Base-by-base conservation (phyloP, 2,329 filamentous ascomycete species). In the Neonectria magnoliae region DNA sequence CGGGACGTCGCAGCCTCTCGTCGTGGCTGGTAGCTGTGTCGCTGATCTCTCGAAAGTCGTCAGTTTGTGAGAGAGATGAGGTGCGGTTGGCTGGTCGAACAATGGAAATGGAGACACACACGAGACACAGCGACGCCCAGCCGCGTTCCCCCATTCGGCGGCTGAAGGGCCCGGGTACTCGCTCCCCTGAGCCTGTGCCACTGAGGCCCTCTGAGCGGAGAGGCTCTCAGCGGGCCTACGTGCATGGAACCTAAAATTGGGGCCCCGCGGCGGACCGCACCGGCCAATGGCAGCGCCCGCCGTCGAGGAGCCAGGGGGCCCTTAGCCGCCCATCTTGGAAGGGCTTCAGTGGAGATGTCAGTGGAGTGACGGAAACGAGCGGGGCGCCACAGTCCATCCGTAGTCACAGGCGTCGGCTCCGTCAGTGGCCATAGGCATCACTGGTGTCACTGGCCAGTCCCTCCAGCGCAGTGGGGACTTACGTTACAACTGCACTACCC, bases 211-310 rank as follows among this genome's bases (percentile, higher is more conserved):
- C 14, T 50, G 50, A 56, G 54, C 57, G 57, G 52, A 67, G 64
- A 62, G 62, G 65, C 67, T 68, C 62, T 51, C 60, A 66, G 67
- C 58, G 67, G 62, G 58, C 60, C 57, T 52, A 53, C 50, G 62
- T 41, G 61, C 62, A 64, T 69, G 60, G 60, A 72, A 73, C 69
- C 68, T 68, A 73, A 63, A 71, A 73, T 73, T 72, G 67, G 70
- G 67, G 61, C 69, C 67, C 71, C 71, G 67, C 71, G 68, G 31
- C 36, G 14, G 52, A 51, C 29, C n/a, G 5, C 16, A n/a, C 13
- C 20, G 42, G 5, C 71, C 71, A 73, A 74, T 73, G 42, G 60
- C 5, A 53, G 10, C 7, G 11, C 29, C 14, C 7, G 10, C 14
- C 52, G 50, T 31, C 4, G 2, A 51, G 42, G 14, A 57, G 63